Evolutionary conservation across 2,329 filamentous ascomycete genomes (phyloP).

Genomic region (Pseudocercospora pini-densiflorae): DNA sequence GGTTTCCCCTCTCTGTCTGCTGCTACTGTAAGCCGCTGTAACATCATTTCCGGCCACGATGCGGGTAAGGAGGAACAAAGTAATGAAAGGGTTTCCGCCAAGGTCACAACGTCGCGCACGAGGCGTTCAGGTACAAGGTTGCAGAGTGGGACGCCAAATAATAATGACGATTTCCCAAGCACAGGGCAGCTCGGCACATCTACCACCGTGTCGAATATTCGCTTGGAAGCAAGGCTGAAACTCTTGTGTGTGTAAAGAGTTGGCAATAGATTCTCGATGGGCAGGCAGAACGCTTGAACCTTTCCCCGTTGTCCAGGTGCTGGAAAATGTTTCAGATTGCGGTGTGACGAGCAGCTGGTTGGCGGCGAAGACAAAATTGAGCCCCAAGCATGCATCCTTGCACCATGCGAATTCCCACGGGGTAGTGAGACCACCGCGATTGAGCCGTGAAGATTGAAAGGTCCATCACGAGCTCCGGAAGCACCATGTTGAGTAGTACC

Average conservation of each 20-base stretch:
- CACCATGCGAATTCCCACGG: neutral
- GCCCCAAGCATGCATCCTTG: neutral
- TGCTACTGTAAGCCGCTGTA: neutral
- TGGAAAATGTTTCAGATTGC: neutral
- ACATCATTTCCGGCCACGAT: neutral
- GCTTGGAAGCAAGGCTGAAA: neutral
- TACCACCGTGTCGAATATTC: neutral
- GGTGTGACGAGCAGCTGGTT: neutral
- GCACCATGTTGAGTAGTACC: neutral
- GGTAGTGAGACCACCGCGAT: neutral
- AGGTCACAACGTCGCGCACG: neutral
- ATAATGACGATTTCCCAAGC: neutral
- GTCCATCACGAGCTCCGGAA: neutral
- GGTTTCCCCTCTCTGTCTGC: no score
- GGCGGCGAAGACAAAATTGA: neutral
- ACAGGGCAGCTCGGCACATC: neutral
- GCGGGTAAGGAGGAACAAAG: neutral
- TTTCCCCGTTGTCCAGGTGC: neutral
- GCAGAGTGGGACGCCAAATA: neutral
- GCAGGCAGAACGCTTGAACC: neutral
- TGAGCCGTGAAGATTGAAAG: no score
- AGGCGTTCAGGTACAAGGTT: conserved; percentile 7
- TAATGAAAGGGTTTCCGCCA: neutral
- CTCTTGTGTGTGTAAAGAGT: neutral
- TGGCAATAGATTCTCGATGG: neutral